phyloP scores from a whole-genome alignment of 306 rosid species.

The Citrullus amarus region DNA sequence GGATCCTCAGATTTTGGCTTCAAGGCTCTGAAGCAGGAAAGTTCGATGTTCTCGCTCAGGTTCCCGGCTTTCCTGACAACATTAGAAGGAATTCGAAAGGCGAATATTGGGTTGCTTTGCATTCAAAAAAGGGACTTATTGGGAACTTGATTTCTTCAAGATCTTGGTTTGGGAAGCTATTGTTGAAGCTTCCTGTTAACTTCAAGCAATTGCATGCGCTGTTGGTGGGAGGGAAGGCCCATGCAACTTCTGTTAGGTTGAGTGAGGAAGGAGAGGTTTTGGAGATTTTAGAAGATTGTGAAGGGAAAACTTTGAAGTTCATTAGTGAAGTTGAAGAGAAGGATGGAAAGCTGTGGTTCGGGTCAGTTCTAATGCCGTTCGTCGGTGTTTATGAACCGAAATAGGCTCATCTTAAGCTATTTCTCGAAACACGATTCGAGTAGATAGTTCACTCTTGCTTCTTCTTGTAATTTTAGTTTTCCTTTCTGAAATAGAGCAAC shows the following conservation, averaged over 20 bases:
- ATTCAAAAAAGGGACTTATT: slow-evolving; percentile 41
- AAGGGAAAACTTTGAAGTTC: slow-evolving; percentile 54
- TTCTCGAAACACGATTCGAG: background rate
- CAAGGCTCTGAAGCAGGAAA: slow-evolving; percentile 64
- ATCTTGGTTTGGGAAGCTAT: slow-evolving; percentile 39
- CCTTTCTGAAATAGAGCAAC: background rate
- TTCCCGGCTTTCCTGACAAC: slow-evolving; percentile 84
- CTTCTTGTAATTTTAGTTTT: background rate
- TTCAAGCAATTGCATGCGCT: slow-evolving; percentile 47
- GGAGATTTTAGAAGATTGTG: slow-evolving; percentile 65
- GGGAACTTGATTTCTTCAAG: slow-evolving; percentile 32
- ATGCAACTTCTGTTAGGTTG: slow-evolving; percentile 52
- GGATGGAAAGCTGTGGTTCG: slow-evolving; percentile 82
- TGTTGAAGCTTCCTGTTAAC: slow-evolving; percentile 44
- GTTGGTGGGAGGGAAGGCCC: slow-evolving; percentile 50
- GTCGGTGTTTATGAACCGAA: slow-evolving; percentile 37
- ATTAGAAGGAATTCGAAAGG: slow-evolving; percentile 59
- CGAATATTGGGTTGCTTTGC: slow-evolving; percentile 83
- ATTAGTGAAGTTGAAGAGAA: slow-evolving; percentile 82
- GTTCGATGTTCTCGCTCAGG: slow-evolving; percentile 39
- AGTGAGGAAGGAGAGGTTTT: slow-evolving; percentile 53
- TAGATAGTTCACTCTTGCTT: background rate
- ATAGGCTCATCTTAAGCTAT: background rate
- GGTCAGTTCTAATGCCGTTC: slow-evolving; percentile 71
- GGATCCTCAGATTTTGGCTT: slow-evolving; percentile 69